Conservation (phyloP, 2,329 filamentous ascomycete genomes). For the Drechslera avenae region DNA sequence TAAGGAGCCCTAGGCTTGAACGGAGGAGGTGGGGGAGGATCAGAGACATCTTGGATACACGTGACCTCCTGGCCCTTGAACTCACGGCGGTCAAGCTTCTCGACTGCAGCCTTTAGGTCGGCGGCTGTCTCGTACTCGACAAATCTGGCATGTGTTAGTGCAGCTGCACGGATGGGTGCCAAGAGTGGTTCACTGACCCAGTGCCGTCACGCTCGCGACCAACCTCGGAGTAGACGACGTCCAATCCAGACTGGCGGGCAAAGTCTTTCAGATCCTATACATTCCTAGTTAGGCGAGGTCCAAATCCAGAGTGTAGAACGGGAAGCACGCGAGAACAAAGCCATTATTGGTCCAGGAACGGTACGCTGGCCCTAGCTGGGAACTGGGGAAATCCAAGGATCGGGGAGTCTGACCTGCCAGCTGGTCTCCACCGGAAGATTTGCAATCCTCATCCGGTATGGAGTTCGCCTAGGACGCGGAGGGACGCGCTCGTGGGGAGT, state of each 20-base stretch:
- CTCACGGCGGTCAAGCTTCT: conserved; percentile 90
- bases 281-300: conserved; percentile 76
- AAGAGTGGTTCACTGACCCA: conserved; percentile 67
- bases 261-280: conserved; percentile 99
- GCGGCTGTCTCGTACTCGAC: conserved; percentile 95
- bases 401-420: conserved; percentile 96
- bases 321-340: conserved; percentile 44
- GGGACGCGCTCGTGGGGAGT: conserved; percentile 67
- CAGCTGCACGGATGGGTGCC: background rate
- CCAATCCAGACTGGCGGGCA: conserved; percentile 91
- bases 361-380: conserved; percentile 44
- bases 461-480: conserved; percentile 87
- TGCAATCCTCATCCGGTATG: conserved; percentile 96
- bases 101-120: conserved; percentile 87
- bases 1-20: conserved; percentile 45
- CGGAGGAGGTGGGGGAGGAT: conserved; percentile 44
- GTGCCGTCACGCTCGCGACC: conserved; percentile 88
- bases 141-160: conserved; percentile 64
- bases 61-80: conserved; percentile 89
- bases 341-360: conserved; percentile 46
- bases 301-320: conserved; percentile 44
- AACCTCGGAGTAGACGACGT: conserved; percentile 98
- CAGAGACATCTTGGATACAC: conserved; percentile 81
- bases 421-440: conserved; percentile 97
- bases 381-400: conserved; percentile 51